Conservation (phyloP, 495 filamentous ascomycete genomes). For the Penicillium cosmopolitanum region DNA sequence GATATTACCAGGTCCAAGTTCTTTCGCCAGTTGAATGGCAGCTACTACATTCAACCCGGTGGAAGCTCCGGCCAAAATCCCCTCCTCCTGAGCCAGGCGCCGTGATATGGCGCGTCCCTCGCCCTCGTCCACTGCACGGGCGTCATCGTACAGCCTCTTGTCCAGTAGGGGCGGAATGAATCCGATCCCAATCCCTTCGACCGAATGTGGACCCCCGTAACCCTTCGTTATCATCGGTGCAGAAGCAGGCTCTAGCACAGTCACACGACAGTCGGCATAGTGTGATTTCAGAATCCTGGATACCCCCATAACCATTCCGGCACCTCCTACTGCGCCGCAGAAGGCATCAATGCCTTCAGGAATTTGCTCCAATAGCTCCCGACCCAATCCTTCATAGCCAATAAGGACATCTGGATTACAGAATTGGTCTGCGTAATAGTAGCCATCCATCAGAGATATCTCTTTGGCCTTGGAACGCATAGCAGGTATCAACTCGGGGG, state of each 20-base stretch:
- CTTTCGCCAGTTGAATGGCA: slow-evolving; percentile 15
- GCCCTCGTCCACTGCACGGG: slow-evolving; percentile 9
- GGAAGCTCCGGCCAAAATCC: slow-evolving; percentile 19
- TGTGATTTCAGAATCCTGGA: slow-evolving; percentile 13
- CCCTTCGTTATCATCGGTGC: slow-evolving; percentile 16
- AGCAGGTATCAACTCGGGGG: slow-evolving; percentile 9
- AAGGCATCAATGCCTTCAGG: slow-evolving; percentile 19
- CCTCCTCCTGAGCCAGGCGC: slow-evolving; percentile 21
- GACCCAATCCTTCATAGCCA: slow-evolving; percentile 15
- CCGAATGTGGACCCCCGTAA: slow-evolving; percentile 7
- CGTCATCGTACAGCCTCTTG: slow-evolving; percentile 16
- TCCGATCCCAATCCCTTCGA: slow-evolving; percentile 22
- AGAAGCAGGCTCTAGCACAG: slow-evolving; percentile 18
- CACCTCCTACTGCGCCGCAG: slow-evolving; percentile 17
- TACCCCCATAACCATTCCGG: slow-evolving; percentile 22
- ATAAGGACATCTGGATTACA: slow-evolving; percentile 12
- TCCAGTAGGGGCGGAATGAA: slow-evolving; percentile 17
- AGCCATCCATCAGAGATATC: neutral
- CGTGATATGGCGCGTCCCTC: slow-evolving; percentile 19
- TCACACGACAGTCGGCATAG: neutral
- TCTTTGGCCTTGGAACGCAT: slow-evolving; percentile 14
- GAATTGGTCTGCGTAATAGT: slow-evolving; percentile 15
- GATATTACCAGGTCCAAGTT: slow-evolving; percentile 17
- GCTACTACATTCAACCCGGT: slow-evolving; percentile 24
- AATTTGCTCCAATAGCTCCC: slow-evolving; percentile 16